Conservation (phyloP, 73 alveolate genomes). For the Tetrahymena elliotti region DNA sequence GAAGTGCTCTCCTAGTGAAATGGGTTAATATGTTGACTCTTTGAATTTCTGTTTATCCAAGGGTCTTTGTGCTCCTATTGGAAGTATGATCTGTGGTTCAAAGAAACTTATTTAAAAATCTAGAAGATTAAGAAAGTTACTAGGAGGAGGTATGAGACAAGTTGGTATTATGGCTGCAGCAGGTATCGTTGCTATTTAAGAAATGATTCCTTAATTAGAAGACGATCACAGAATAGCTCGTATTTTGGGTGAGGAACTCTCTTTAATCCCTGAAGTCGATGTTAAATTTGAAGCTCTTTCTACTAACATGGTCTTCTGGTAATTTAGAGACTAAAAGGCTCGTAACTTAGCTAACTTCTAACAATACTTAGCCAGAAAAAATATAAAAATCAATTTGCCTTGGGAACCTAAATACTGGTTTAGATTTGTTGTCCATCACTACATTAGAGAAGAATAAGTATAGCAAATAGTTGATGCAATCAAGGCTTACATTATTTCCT, state of each 20-base stretch:
- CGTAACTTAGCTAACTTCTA: not conserved
- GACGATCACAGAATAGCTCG: conserved; percentile 38
- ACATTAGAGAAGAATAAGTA: not conserved
- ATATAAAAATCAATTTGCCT: not conserved
- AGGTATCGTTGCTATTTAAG: conserved; percentile 26
- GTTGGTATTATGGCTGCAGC: conserved; percentile 44
- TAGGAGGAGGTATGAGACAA: conserved; percentile 55
- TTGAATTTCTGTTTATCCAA: conserved; percentile 38
- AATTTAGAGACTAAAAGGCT: not conserved
- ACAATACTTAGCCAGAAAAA: not conserved
- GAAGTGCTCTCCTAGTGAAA: conserved; percentile 8
- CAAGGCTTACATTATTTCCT: not conserved
- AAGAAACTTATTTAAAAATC: conserved; percentile 22
- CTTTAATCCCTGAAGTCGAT: not conserved
- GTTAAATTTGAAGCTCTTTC: not conserved
- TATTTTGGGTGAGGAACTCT: not conserved
- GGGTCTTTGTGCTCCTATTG: conserved; percentile 53
- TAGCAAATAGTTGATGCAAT: not conserved
- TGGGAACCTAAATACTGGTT: not conserved
- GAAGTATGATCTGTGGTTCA: conserved; percentile 36
- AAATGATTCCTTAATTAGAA: conserved; percentile 12
- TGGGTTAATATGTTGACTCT: conserved; percentile 31
- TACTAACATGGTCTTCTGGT: not conserved
- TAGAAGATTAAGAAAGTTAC: conserved; percentile 27
- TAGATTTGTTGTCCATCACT: not conserved